phyloP scores from a whole-genome alignment of 208 protist species.

The Acanthamoeba sp. region DNA sequence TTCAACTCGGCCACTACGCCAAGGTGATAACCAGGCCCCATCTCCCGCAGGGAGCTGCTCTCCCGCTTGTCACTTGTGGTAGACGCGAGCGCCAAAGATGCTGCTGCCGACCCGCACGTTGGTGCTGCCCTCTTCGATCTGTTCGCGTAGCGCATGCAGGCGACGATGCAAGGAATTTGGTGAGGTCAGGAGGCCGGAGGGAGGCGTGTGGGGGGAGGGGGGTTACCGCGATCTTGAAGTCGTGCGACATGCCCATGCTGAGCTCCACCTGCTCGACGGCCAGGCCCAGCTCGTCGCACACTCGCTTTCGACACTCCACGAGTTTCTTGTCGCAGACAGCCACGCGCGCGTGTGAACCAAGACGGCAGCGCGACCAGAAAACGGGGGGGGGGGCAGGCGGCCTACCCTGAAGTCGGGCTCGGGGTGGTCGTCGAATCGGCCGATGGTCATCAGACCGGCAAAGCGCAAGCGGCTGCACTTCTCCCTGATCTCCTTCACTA shows the following conservation, averaged over 20 bases:
- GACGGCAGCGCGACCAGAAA: too few relatives aligned
- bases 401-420: conserved; percentile 92
- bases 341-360: too few relatives aligned
- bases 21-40: too few relatives aligned
- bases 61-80: conserved; percentile 51
- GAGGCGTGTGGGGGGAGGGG: too few relatives aligned
- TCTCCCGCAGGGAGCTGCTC: too few relatives aligned
- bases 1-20: too few relatives aligned
- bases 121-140: conserved; percentile 95
- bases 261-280: conserved; percentile 88
- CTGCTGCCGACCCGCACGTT: conserved; percentile 95
- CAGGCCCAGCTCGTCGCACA: conserved; percentile 88
- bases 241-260: conserved; percentile 98
- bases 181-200: too few relatives aligned
- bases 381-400: conserved; percentile 73
- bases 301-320: conserved; percentile 86
- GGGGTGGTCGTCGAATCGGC: conserved; percentile 89
- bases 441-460: conserved; percentile 98
- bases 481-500: conserved; percentile 90
- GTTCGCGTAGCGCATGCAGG: not conserved
- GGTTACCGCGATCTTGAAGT: conserved; percentile 94
- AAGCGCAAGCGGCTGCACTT: conserved; percentile 89
- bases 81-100: conserved; percentile 96
- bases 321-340: conserved; percentile 12
- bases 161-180: conserved; percentile 20